Evolutionary conservation across 495 filamentous ascomycete genomes (phyloP).

Genomic region (Aspergillus sclerotiicarbonarius): DNA sequence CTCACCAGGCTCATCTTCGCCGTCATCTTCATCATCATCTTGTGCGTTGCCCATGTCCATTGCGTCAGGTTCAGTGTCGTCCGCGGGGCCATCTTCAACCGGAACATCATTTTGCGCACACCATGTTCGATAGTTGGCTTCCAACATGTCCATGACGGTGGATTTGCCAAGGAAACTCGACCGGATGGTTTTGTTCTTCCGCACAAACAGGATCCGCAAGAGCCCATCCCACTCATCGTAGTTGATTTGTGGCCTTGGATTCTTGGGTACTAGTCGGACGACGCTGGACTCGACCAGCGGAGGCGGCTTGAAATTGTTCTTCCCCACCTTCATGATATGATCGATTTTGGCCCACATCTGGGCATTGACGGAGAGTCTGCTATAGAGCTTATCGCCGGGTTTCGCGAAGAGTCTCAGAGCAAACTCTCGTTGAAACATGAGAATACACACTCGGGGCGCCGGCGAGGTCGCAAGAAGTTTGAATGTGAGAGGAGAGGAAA

Average conservation of each 20-base stretch:
- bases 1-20: slow-evolving; percentile 42
- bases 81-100: slow-evolving; percentile 66
- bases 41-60: slow-evolving; percentile 46
- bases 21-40: slow-evolving; percentile 31
- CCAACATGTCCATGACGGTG: slow-evolving; percentile 76
- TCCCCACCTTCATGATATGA: slow-evolving; percentile 89
- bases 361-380: slow-evolving; percentile 81
- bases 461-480: slow-evolving; percentile 81
- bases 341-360: slow-evolving; percentile 91
- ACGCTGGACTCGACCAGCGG: slow-evolving; percentile 86
- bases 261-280: slow-evolving; percentile 73
- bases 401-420: slow-evolving; percentile 73
- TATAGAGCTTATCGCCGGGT: slow-evolving; percentile 81
- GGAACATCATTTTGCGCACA: slow-evolving; percentile 79
- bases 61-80: slow-evolving; percentile 37
- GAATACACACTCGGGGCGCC: slow-evolving; percentile 71
- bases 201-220: slow-evolving; percentile 76
- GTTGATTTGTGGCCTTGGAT: slow-evolving; percentile 76
- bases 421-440: slow-evolving; percentile 82
- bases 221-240: slow-evolving; percentile 96
- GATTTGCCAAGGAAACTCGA: slow-evolving; percentile 72
- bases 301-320: slow-evolving; percentile 93
- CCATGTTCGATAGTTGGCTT: slow-evolving; percentile 83
- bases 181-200: slow-evolving; percentile 74
- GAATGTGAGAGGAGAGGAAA: slow-evolving; percentile 84